These are phyloP conservation scores for cucumber (Cucumis sativus) DNA, from an alignment of 306 rosid species.

Conservation along the genomic window Cucumber_9930_V3 NC_026655.2:5517501-5518000, in stretches of 20 bases:
- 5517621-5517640: neutral
- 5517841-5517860: neutral
- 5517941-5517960: slow-evolving; percentile 41
- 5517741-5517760: slow-evolving; percentile 88
- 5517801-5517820: slow-evolving; percentile 41
- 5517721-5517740: slow-evolving; percentile 93
- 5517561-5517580: neutral
- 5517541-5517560: neutral
- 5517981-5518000: slow-evolving; percentile 29
- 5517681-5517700: slow-evolving; percentile 96
- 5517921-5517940: slow-evolving; percentile 38
- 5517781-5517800: slow-evolving; percentile 49
- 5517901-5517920: slow-evolving; percentile 15
- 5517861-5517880: slow-evolving; percentile 1
- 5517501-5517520: neutral
- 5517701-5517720: slow-evolving; percentile 97
- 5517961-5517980: slow-evolving; percentile 44
- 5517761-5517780: slow-evolving; percentile 84
- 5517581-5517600: neutral
- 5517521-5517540: neutral
- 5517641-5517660: neutral
- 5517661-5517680: slow-evolving; percentile 19
- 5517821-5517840: slow-evolving; percentile 2
- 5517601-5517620: neutral
- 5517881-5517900: slow-evolving; percentile 1